phyloP scores from a whole-genome alignment of 2,329 filamentous ascomycete genomes.

The Bisporella sp. region DNA sequence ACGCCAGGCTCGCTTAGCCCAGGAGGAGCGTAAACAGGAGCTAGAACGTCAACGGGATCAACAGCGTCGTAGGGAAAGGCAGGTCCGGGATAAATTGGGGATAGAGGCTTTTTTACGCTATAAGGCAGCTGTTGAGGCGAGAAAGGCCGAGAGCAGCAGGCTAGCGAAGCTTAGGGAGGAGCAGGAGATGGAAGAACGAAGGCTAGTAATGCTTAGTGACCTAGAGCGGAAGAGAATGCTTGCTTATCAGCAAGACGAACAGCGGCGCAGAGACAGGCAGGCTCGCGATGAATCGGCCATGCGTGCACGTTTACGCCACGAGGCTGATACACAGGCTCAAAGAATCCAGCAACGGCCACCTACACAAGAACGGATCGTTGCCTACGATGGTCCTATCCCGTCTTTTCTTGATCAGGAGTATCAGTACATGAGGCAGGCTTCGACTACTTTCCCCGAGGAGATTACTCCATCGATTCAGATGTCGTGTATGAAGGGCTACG shows the following conservation, averaged over 20 bases:
- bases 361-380: constrained; percentile 7
- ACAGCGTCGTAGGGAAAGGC: not conserved
- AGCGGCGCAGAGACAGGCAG: not conserved
- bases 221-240: not conserved
- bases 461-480: constrained; percentile 6
- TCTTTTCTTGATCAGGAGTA: constrained; percentile 12
- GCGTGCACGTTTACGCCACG: constrained; percentile 1
- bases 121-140: not conserved
- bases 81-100: no score
- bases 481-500: constrained; percentile 6
- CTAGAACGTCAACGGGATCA: not conserved
- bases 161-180: not conserved
- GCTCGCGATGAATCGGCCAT: constrained; percentile 4
- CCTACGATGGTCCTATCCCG: constrained; percentile 10
- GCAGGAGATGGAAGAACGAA: not conserved
- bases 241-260: not conserved
- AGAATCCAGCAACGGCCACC: constrained; percentile 5
- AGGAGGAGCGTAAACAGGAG: not conserved
- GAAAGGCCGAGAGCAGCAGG: not conserved
- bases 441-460: constrained; percentile 5
- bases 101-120: not conserved
- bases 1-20: not conserved
- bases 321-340: constrained; percentile 2
- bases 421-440: constrained; percentile 11
- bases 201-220: no score